These are phyloP conservation scores for Blastocystis sp. DNA, from an alignment of 352 stramenopile species.

Conservation along the genomic window DNA sequence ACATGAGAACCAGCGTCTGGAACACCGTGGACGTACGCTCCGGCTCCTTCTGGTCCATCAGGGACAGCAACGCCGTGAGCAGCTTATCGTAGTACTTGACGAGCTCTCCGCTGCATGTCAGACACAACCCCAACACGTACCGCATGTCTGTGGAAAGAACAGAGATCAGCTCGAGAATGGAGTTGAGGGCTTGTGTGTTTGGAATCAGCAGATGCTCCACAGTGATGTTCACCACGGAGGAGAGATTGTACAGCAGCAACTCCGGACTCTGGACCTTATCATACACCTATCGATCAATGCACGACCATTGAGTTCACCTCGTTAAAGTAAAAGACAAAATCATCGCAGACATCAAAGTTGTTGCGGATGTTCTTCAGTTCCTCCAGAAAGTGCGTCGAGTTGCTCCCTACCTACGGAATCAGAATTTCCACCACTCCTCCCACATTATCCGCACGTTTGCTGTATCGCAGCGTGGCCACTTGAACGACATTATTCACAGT, in stretches of 20 bases:
- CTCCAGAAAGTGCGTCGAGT: slow-evolving; percentile 47
- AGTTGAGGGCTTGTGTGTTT: slow-evolving; percentile 3
- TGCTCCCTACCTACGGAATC: slow-evolving; percentile 20
- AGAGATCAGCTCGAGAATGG: slow-evolving; percentile 14
- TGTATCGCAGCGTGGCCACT: slow-evolving; percentile 29
- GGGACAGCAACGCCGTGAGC: not conserved
- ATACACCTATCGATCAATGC: not conserved
- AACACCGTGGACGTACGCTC: slow-evolving; percentile 78
- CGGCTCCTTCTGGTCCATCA: slow-evolving; percentile 62
- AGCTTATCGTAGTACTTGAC: slow-evolving; percentile 49
- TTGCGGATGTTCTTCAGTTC: slow-evolving; percentile 35
- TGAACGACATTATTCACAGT: slow-evolving; percentile 42
- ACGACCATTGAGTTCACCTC: not conserved
- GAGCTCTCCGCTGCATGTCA: not conserved
- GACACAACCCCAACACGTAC: not conserved
- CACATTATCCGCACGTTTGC: slow-evolving; percentile 26
- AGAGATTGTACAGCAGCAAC: slow-evolving; percentile 49
- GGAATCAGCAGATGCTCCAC: slow-evolving; percentile 25
- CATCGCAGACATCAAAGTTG: slow-evolving; percentile 51
- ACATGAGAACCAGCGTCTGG: slow-evolving; percentile 77
- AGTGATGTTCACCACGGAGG: slow-evolving; percentile 39
- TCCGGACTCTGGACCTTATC: slow-evolving; percentile 44
- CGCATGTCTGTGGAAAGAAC: slow-evolving; percentile 39
- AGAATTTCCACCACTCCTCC: not conserved
- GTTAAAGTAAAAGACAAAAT: slow-evolving; percentile 55